Conservation (phyloP, 371 early-diverging fungal species). For the Cokeromyces recurvatus region DNA sequence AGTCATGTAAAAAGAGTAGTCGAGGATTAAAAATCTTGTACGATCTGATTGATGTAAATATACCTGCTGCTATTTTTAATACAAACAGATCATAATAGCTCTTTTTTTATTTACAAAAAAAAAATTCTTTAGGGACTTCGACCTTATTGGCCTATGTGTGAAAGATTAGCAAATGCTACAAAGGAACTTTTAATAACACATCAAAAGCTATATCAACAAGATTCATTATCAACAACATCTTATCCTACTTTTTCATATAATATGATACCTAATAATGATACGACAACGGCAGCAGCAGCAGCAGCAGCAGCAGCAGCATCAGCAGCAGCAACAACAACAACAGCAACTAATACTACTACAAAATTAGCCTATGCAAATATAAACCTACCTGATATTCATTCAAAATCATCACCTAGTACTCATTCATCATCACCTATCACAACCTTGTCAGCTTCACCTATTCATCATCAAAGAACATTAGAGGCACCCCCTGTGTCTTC, state of each 20-base stretch:
- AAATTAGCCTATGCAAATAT: background rate
- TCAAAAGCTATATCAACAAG: conserved; percentile 24
- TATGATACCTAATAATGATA: too few relatives aligned
- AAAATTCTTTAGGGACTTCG: conserved; percentile 8
- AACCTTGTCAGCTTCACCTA: background rate
- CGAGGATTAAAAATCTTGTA: conserved; percentile 21
- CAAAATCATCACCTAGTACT: conserved; percentile 1
- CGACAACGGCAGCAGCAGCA: too few relatives aligned
- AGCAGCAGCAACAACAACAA: too few relatives aligned
- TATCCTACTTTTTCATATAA: background rate
- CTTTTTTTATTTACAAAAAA: too few relatives aligned
- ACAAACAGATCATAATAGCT: background rate
- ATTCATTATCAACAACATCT: conserved; percentile 2
- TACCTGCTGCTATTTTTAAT: too few relatives aligned
- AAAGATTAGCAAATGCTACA: conserved; percentile 32
- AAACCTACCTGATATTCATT: background rate
- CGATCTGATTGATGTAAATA: conserved; percentile 20
- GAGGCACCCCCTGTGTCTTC: conserved; percentile 4
- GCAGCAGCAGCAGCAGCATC: too few relatives aligned
- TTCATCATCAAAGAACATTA: background rate
- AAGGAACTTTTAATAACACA: conserved; percentile 31
- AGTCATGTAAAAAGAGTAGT: conserved; percentile 32
- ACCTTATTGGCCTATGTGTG: conserved; percentile 44
- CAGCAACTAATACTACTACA: background rate
- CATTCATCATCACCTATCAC: conserved; percentile 1